Evolutionary conservation across 2,329 filamentous ascomycete genomes (phyloP).

Genomic region (Pseudocercospora macadamiae): DNA sequence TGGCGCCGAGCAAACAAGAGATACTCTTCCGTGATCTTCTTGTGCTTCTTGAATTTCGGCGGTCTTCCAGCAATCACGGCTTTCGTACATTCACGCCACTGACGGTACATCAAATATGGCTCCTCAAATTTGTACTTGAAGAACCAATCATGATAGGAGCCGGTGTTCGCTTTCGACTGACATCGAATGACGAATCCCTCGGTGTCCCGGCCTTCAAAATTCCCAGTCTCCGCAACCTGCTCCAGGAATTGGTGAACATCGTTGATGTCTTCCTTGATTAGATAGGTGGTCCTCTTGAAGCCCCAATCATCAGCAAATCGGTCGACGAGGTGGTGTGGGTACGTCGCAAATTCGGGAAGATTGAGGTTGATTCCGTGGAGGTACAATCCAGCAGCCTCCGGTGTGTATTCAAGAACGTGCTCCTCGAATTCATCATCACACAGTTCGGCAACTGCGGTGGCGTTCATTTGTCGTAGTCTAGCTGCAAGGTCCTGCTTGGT

Average conservation of each 20-base stretch:
- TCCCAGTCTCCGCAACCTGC: conserved; percentile 80
- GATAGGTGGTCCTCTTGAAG: conserved; percentile 83
- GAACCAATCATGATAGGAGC: conserved; percentile 86
- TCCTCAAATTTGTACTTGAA: conserved; percentile 99
- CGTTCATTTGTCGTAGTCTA: conserved; percentile 77
- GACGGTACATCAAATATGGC: conserved; percentile 96
- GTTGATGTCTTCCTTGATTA: conserved; percentile 73
- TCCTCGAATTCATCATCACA: conserved; percentile 97
- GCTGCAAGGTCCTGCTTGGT: conserved; percentile 76
- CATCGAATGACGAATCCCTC: conserved; percentile 97
- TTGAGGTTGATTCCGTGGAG: conserved; percentile 97
- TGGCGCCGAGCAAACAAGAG: conserved; percentile 76
- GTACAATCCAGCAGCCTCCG: conserved; percentile 83
- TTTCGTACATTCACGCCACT: conserved; percentile 98
- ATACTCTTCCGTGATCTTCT: conserved; percentile 88
- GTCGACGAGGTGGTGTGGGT: conserved; percentile 80
- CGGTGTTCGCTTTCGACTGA: conserved; percentile 57
- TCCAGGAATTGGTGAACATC: conserved; percentile 82
- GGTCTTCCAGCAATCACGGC: conserved; percentile 74
- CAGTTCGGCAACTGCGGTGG: conserved; percentile 92
- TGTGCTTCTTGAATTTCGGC: conserved; percentile 83
- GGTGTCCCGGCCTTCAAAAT: conserved; percentile 87
- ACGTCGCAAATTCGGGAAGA: conserved; percentile 86
- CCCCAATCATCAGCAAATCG: conserved; percentile 90
- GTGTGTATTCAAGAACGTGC: conserved; percentile 87